phyloP scores from a whole-genome alignment of 1,284 basidiomycete genomes.

The Schizophyllum amplum region DNA sequence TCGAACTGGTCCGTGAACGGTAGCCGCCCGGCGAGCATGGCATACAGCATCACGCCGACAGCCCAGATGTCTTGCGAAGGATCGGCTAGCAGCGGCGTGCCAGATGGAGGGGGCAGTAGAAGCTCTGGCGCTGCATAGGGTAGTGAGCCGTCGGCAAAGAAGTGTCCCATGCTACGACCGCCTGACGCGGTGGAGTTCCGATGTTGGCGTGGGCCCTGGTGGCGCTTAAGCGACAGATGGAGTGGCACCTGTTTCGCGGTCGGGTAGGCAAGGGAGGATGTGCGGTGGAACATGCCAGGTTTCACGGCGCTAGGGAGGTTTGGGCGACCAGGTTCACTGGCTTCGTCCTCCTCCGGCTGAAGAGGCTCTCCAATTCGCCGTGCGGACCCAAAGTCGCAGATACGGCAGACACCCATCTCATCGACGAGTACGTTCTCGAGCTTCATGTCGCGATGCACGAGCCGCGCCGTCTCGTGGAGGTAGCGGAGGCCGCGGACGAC shows the following conservation, averaged over 20 bases:
- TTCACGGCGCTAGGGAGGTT: no score
- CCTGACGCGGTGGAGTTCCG: constrained; percentile 51
- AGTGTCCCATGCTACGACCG: neutral
- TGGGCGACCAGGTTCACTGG: neutral
- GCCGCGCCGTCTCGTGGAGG: constrained; percentile 71
- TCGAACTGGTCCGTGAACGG: constrained; percentile 88
- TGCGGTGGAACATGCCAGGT: constrained; percentile 22
- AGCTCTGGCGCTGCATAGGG: constrained; percentile 78
- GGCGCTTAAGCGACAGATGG: constrained; percentile 9
- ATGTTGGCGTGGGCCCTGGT: constrained; percentile 21
- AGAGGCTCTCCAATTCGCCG: constrained; percentile 48
- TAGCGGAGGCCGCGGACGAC: constrained; percentile 82
- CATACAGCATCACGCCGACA: constrained; percentile 80
- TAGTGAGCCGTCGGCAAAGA: constrained; percentile 78
- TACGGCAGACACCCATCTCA: constrained; percentile 71
- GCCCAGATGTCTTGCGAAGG: constrained; percentile 92
- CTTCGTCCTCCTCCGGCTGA: constrained; percentile 27
- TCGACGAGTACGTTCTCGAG: constrained; percentile 94
- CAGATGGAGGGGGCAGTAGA: constrained; percentile 20
- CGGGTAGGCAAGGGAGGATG: constrained; percentile 24
- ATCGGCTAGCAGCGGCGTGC: constrained; percentile 24
- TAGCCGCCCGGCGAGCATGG: constrained; percentile 70
- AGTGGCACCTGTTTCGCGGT: no score
- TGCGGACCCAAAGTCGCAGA: constrained; percentile 81
- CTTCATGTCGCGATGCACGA: constrained; percentile 92